These are phyloP conservation scores for Cyamopsis tetragonoloba DNA, from an alignment of 306 rosid species.

Conservation along the genomic window DNA sequence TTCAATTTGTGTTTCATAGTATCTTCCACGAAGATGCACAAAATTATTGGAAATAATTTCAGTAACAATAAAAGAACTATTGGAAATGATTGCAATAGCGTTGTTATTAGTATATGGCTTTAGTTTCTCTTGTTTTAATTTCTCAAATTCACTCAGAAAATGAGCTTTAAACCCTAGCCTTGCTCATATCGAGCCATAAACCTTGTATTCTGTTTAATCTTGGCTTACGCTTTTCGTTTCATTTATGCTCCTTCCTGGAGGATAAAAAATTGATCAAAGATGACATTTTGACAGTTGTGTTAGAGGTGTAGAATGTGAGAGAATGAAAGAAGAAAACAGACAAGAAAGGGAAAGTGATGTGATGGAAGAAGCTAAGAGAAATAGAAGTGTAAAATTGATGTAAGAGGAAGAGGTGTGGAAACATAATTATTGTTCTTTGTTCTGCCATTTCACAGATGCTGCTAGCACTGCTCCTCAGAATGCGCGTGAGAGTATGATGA, in stretches of 20 bases:
- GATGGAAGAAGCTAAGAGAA: too few species aligned
- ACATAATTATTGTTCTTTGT: not conserved
- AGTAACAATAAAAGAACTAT: too few species aligned
- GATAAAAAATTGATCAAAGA: not conserved
- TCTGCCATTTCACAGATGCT: slow-evolving; percentile 26
- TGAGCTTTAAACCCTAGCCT: not conserved
- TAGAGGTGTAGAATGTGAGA: too few species aligned
- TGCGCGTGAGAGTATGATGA: slow-evolving; percentile 48
- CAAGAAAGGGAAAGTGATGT: not conserved
- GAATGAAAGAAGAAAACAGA: too few species aligned
- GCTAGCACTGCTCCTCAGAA: slow-evolving; percentile 13
- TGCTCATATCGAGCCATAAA: not conserved
- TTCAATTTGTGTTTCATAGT: not conserved
- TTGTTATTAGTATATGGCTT: not conserved
- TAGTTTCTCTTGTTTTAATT: not conserved
- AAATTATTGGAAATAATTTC: not conserved
- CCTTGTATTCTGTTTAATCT: not conserved
- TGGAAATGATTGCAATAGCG: not conserved
- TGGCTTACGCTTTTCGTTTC: not conserved
- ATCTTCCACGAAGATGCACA: not conserved
- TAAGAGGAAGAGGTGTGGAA: too few species aligned
- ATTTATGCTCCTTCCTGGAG: not conserved
- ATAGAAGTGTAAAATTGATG: too few species aligned
- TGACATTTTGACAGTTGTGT: too few species aligned
- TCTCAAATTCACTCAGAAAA: not conserved